Evolutionary conservation across 495 filamentous ascomycete genomes (phyloP).

Genomic region (Penicillium dipodomyicola): DNA sequence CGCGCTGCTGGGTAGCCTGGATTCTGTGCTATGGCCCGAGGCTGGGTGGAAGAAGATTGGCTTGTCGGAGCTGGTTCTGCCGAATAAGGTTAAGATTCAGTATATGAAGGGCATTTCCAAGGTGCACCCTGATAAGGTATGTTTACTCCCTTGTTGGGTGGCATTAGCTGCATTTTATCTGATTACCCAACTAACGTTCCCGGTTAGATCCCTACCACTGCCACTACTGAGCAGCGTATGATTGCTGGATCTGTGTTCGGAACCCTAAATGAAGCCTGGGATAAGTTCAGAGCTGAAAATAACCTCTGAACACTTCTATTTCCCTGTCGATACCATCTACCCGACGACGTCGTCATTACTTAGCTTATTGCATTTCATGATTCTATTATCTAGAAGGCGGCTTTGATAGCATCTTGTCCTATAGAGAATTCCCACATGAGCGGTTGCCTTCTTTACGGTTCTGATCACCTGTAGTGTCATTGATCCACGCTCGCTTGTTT

Average conservation of each 20-base stretch:
- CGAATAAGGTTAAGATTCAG: conserved; percentile 88
- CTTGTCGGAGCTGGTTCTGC: conserved; percentile 84
- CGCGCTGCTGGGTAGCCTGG: conserved; percentile 82
- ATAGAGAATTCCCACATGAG: background rate
- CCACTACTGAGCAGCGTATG: conserved; percentile 93
- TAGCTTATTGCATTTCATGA: conserved; percentile 11
- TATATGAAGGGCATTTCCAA: conserved; percentile 99
- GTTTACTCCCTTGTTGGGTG: conserved; percentile 24
- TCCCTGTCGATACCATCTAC: conserved; percentile 12
- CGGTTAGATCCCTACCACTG: conserved; percentile 72
- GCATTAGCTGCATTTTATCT: background rate
- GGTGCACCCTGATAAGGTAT: conserved; percentile 97
- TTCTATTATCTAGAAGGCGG: background rate
- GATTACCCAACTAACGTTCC: conserved; percentile 7
- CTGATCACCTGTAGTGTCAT: background rate
- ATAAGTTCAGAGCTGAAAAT: conserved; percentile 94
- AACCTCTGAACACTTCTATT: conserved; percentile 32
- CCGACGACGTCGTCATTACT: conserved; percentile 1
- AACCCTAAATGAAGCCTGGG: conserved; percentile 95
- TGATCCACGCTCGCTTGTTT: background rate
- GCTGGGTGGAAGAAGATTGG: conserved; percentile 96
- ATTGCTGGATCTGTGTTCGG: conserved; percentile 88
- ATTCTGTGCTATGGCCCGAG: conserved; percentile 85
- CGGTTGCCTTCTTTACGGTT: background rate
- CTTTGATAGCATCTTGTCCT: conserved; percentile 1